phyloP scores from a whole-genome alignment of 352 stramenopile genomes.

The Phytopythium boreale region DNA sequence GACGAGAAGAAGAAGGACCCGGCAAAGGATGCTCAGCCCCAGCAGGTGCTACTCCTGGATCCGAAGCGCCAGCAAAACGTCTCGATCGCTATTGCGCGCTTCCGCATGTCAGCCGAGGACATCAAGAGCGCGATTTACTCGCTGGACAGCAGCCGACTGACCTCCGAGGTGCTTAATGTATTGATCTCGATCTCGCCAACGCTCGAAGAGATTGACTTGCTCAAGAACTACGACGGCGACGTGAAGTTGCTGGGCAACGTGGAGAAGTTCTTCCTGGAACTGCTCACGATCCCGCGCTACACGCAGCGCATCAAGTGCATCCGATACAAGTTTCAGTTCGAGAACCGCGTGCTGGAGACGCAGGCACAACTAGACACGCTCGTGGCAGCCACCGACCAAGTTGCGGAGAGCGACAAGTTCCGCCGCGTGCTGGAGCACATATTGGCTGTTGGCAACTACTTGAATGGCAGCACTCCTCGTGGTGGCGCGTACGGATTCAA shows the following conservation, averaged over 20 bases:
- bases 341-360: constrained; percentile 79
- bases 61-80: constrained; percentile 97
- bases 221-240: constrained; percentile 91
- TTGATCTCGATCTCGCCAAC: constrained; percentile 88
- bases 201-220: constrained; percentile 85
- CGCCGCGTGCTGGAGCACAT: constrained; percentile 78
- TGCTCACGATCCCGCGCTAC: constrained; percentile 84
- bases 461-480: constrained; percentile 88
- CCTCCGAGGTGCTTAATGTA: constrained; percentile 83
- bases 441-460: constrained; percentile 90
- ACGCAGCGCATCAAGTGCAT: constrained; percentile 89
- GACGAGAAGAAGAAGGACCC: constrained; percentile 82
- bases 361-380: constrained; percentile 82
- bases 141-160: constrained; percentile 68
- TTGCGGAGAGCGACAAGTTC: constrained; percentile 78
- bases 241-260: constrained; percentile 81
- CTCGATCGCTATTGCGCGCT: constrained; percentile 95
- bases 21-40: constrained; percentile 35
- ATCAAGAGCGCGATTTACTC: constrained; percentile 86
- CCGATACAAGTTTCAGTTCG: constrained; percentile 84
- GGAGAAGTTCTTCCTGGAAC: constrained; percentile 87
- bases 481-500: constrained; percentile 92
- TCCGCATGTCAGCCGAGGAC: constrained; percentile 90
- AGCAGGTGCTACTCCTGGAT: constrained; percentile 91
- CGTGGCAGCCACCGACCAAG: constrained; percentile 77